Evolutionary conservation across 108 stramenopile genomes (phyloP), one percentile per base, ranked within the genome.

Genomic region (Mayamaea pseudoterrestris): DNA sequence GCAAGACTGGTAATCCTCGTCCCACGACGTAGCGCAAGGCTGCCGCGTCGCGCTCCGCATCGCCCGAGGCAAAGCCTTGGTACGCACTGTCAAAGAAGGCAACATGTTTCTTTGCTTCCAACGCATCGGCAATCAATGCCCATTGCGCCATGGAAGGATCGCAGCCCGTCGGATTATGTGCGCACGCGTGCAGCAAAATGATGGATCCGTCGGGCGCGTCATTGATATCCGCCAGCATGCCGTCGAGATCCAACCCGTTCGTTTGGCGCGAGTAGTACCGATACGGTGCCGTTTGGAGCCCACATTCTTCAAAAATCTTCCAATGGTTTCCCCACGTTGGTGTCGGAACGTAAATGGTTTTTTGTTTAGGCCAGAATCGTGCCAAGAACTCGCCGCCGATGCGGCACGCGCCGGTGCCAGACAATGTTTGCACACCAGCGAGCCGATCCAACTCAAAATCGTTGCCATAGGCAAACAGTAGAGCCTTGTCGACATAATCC

Each of bases 161-260:
- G 42, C 81, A 83, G 27, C 98, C 98, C 9, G 98, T 99, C 14
- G 97, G 95, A 68, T 99, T 99, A 81, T 99, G 98, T 13, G 98
- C 96, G 69, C 98, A 99, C 44, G 95, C 96, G 67, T 99, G 98
- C 3, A 99, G 61, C 35, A 99, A 66, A 49, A 99, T 66, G 44
- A 90, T 63, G 35, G 78, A 78, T 29, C 84, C 86, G 25, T 92
- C 73, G 2, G 84, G 83, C 5, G 95, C 94, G 21, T 48, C 57
- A 32, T 61, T 29, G 4, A 99, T 52, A 58, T 97, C 95, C 42
- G 80, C 66, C 22, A 93, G 5, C 54, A 99, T 44, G 25, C 92
- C 94, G 25, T 82, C 72, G 44, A 81, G 71, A 71, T 98, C 88
- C 5, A 98, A 54, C 13, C 78, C 71, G 53, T 84, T 85, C 34